Evolutionary conservation across 2,329 filamentous ascomycete genomes (phyloP), one percentile per base, ranked within the genome.

Genomic region (Penicillium sp.): DNA sequence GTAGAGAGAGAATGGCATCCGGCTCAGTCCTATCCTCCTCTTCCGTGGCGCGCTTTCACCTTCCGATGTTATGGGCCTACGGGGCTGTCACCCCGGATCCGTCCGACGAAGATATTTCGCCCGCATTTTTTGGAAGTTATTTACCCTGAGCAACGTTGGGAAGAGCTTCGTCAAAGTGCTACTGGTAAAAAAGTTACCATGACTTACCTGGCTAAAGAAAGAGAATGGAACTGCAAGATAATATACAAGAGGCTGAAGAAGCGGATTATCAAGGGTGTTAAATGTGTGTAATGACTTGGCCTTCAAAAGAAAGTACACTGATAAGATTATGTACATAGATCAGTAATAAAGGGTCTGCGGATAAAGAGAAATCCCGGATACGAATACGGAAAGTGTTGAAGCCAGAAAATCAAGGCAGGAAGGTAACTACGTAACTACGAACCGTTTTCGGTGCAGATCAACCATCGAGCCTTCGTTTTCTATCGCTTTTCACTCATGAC

Each of bases 371-470:
- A n/a, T n/a, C n/a, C n/a, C n/a, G n/a, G n/a, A n/a, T n/a, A n/a
- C n/a, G n/a, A n/a, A n/a, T n/a, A n/a, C n/a, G n/a, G n/a, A n/a
- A n/a, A n/a, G n/a, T n/a, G n/a, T n/a, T n/a, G n/a, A n/a, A n/a
- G n/a, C n/a, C n/a, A n/a, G n/a, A n/a, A n/a, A n/a, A n/a, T n/a
- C n/a, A n/a, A n/a, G n/a, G n/a, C n/a, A n/a, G n/a, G n/a, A n/a
- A n/a, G n/a, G n/a, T n/a, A n/a, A n/a, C n/a, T n/a, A n/a, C n/a
- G n/a, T n/a, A n/a, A n/a, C n/a, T n/a, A n/a, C n/a, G n/a, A n/a
- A 35, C 52, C 46, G 49, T 52, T 54, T 49, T 54, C 52, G 52
- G 39, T 16, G 29, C 40, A 44, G 46, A 52, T 49, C 47, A 45
- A 49, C 35, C 40, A 49, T 48, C 50, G 23, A 22, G 13, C 40